Base-by-base conservation (phyloP, 2,329 filamentous ascomycete species). In the Rutstroemia sp. region DNA sequence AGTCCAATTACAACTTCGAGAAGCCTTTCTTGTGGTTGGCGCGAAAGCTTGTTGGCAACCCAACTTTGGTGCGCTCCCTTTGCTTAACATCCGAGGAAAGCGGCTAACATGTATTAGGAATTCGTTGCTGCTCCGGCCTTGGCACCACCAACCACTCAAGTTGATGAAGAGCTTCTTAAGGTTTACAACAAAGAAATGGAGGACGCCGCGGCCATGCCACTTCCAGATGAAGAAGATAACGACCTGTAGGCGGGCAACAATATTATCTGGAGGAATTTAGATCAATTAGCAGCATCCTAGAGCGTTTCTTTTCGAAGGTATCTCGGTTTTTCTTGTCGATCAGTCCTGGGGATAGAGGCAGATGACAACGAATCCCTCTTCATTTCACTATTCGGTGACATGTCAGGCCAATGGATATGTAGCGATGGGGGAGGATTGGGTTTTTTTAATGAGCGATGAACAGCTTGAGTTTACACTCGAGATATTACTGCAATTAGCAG, bases 1-100 rank as follows among this genome's bases (percentile, higher is more conserved):
- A 97, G 83, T 96, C 92, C 72, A 97, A 97, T 84, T 97, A 99
- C 81, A 97, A 97, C 86, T 97, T 97, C 76, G 92, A 97, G 87
- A 99, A 97, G 86, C 92, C 92, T 63, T 97, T 99, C 89, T 87
- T 97, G 69, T 97, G 94, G 94, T 87, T 99, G 69, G 92, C 92
- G 68, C 87, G 94, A 76, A 99, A 99, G 86, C 86, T 99, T 58
- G 92, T 96, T 68, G 94, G 92, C 76, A 97, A 97, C 83, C 81
- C 89, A 70, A 75, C 78, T 71, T 77, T 96, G 73, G 89, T 94
- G 78, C 68, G 87, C 77, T 54, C 42, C 58, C 10, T 38, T 6
- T 10, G 16, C 62, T 62, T 63, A 50, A 49, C 60, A 47, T 55
- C 30, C 14, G 23, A 42, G 55, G 27, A 41, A 47, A 25, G 19